These are phyloP conservation scores for Sporothrix globosa DNA, from an alignment of 2,329 filamentous ascomycete species.

Conservation along the genomic window DNA sequence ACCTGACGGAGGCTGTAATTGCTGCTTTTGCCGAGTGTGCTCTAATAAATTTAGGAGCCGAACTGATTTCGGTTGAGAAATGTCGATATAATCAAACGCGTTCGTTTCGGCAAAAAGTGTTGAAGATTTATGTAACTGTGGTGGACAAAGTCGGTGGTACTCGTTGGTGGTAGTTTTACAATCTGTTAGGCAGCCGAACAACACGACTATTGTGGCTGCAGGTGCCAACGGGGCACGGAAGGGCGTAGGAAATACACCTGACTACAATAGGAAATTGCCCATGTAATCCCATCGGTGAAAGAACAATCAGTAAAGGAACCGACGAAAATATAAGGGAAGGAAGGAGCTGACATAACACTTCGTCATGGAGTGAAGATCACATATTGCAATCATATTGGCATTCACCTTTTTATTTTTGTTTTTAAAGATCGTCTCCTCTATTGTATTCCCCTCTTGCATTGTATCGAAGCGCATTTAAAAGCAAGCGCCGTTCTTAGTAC, in stretches of 20 bases:
- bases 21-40: background rate
- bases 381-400: too few species aligned
- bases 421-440: too few species aligned
- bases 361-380: too few species aligned
- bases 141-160: background rate
- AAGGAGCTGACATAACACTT: too few species aligned
- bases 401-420: too few species aligned
- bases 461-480: too few species aligned
- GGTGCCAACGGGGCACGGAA: constrained; percentile 12
- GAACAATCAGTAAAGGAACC: background rate
- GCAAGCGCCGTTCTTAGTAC: too few species aligned
- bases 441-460: too few species aligned
- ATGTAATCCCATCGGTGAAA: background rate
- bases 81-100: background rate
- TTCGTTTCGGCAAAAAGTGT: background rate
- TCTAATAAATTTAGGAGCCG: too few species aligned
- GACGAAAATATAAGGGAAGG: background rate
- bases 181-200: background rate
- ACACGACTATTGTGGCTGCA: background rate
- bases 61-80: too few species aligned
- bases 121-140: constrained; percentile 18
- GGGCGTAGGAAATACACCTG: constrained; percentile 12
- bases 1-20: background rate
- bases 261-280: background rate
- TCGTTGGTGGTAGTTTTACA: background rate